These are phyloP conservation scores for Fusarium ambrosium DNA, from an alignment of 2,329 filamentous ascomycete species.

Conservation along the genomic window DNA sequence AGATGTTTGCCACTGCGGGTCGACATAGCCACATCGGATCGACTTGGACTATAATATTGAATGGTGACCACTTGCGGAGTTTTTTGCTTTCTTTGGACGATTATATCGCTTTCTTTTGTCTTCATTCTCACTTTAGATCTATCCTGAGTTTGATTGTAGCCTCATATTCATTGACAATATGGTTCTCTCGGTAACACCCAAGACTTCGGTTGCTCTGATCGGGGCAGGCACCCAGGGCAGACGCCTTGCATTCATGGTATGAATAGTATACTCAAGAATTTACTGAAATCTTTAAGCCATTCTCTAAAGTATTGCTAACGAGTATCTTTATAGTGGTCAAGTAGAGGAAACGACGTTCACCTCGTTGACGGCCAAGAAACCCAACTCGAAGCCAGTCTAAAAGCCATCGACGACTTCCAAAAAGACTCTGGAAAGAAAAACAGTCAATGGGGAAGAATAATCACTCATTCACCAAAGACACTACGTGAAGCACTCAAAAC, in stretches of 20 bases:
- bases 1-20: slow-evolving; percentile 25
- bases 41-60: slow-evolving; percentile 9
- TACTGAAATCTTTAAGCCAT: background rate
- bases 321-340: slow-evolving; percentile 47
- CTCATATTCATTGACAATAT: slow-evolving; percentile 5
- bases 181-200: slow-evolving; percentile 26
- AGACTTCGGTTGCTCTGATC: slow-evolving; percentile 43
- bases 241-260: slow-evolving; percentile 50
- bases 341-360: slow-evolving; percentile 47
- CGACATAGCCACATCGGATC: slow-evolving; percentile 20
- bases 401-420: slow-evolving; percentile 46
- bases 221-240: slow-evolving; percentile 51
- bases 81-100: slow-evolving; percentile 1
- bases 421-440: background rate
- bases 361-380: slow-evolving; percentile 45
- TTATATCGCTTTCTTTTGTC: background rate
- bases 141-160: background rate
- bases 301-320: background rate
- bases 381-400: slow-evolving; percentile 46
- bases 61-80: background rate
- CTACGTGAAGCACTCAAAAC: slow-evolving; percentile 37
- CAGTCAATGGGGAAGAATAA: slow-evolving; percentile 37
- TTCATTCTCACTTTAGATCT: background rate
- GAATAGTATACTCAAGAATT: background rate
- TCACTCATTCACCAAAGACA: slow-evolving; percentile 34